Conservation (phyloP, 108 stramenopile genomes). For the Parietichytrium sp. region DNA sequence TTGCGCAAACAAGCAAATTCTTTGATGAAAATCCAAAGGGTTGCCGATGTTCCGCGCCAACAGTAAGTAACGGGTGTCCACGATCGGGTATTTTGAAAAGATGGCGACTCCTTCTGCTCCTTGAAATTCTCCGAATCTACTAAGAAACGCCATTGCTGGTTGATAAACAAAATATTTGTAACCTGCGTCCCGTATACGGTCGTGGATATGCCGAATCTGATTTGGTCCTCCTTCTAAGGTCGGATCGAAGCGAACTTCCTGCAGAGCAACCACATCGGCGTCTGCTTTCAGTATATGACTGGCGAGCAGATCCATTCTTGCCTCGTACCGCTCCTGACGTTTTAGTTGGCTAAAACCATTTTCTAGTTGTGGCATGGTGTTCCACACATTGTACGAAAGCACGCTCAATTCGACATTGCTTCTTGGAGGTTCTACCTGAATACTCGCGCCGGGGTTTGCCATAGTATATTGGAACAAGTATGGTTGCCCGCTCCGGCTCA, state of each 20-base stretch:
- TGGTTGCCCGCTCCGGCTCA: too few relatives aligned
- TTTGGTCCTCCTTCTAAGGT: not conserved
- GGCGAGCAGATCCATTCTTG: not conserved
- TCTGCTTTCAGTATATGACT: not conserved
- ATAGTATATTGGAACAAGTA: too few relatives aligned
- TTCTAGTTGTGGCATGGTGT: constrained; percentile 22
- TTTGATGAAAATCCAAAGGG: not conserved
- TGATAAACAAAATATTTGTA: constrained; percentile 23
- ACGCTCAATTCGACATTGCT: too few relatives aligned
- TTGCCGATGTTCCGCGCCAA: not conserved
- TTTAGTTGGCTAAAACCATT: not conserved
- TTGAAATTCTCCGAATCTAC: not conserved
- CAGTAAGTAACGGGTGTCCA: not conserved
- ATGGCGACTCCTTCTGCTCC: constrained; percentile 34
- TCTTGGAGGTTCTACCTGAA: too few relatives aligned
- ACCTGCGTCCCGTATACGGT: not conserved
- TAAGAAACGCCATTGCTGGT: constrained; percentile 17
- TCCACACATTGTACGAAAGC: constrained; percentile 33
- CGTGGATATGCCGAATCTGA: not conserved
- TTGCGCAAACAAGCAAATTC: not conserved
- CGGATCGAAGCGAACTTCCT: constrained; percentile 25
- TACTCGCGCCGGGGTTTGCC: too few relatives aligned
- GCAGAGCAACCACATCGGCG: not conserved
- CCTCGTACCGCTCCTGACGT: not conserved
- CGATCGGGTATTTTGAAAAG: not conserved